Evolutionary conservation across 2,329 filamentous ascomycete species (phyloP).

Genomic region (Nigrospora oryzae): DNA sequence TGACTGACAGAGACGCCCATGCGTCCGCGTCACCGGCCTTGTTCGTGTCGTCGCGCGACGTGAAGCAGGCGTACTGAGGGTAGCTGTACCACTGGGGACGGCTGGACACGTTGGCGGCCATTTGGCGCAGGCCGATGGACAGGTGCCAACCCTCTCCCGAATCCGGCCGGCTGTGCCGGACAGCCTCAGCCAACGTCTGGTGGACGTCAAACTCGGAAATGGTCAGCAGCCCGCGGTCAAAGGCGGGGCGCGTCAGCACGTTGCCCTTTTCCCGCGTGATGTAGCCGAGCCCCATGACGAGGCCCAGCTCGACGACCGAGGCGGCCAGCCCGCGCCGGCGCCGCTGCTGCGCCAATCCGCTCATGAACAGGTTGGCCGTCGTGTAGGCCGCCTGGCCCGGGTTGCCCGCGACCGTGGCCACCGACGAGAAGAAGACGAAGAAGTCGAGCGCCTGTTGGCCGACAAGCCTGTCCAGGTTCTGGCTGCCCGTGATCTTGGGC

Average conservation of each 20-base stretch:
- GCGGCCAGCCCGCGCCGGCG: slow-evolving; percentile 7
- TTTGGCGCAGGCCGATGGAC: background rate
- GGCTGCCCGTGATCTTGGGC: slow-evolving; percentile 15
- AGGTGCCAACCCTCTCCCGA: background rate
- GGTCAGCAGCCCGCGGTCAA: background rate
- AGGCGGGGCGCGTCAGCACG: no score
- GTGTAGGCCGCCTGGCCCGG: slow-evolving; percentile 33
- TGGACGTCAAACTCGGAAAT: background rate
- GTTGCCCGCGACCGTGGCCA: slow-evolving; percentile 33
- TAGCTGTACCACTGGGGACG: background rate
- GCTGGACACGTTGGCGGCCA: background rate
- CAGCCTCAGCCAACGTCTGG: background rate
- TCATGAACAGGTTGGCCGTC: slow-evolving; percentile 25
- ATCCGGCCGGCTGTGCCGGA: background rate
- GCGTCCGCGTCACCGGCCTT: background rate
- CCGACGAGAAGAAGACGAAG: slow-evolving; percentile 30
- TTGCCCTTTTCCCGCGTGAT: slow-evolving; percentile 1
- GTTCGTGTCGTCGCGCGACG: background rate
- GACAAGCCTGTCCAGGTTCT: slow-evolving; percentile 16
- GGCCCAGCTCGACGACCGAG: slow-evolving; percentile 5
- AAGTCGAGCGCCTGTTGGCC: slow-evolving; percentile 19
- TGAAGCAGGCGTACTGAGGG: background rate
- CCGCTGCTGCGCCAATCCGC: slow-evolving; percentile 6
- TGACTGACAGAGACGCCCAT: background rate
- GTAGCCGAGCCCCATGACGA: slow-evolving; percentile 10